Evolutionary conservation across 345 rosid genomes (phyloP).

Genomic region (Cardamine occulta): DNA sequence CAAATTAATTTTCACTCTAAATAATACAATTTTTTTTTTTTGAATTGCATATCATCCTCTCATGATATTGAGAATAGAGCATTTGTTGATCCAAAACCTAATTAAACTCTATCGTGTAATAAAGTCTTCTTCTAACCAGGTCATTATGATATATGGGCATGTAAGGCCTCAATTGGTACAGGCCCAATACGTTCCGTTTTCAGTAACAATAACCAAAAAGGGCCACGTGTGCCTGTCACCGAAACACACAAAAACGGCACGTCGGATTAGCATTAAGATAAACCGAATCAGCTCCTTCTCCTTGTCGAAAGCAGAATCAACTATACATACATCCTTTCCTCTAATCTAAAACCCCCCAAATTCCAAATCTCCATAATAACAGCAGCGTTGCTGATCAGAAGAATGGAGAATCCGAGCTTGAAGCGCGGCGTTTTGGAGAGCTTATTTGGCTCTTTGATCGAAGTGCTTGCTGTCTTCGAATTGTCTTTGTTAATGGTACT

Average conservation of each 20-base stretch:
- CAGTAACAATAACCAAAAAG: neutral
- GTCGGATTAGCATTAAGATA: neutral
- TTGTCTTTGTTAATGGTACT: conserved; percentile 13
- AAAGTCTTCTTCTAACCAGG: neutral
- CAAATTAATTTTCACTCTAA: no score
- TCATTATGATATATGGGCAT: neutral
- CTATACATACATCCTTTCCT: neutral
- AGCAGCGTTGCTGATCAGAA: neutral
- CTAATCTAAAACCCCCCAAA: neutral
- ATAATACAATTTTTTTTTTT: no score
- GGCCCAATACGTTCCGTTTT: conserved; percentile 5
- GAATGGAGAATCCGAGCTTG: conserved; percentile 11
- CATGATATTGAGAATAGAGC: no score
- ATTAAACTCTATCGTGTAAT: no score
- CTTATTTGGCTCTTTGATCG: neutral
- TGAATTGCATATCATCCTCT: no score
- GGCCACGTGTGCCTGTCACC: neutral
- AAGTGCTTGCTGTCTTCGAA: neutral
- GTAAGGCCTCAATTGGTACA: neutral
- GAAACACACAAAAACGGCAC: neutral
- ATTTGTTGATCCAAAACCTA: no score
- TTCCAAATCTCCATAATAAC: no score
- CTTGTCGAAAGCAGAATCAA: conserved; percentile 8
- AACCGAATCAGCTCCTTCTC: neutral
- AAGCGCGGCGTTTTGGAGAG: conserved; percentile 20